These are phyloP conservation scores for Glarea lozoyensis DNA, from an alignment of 495 filamentous ascomycete species.

Conservation along the genomic window DNA sequence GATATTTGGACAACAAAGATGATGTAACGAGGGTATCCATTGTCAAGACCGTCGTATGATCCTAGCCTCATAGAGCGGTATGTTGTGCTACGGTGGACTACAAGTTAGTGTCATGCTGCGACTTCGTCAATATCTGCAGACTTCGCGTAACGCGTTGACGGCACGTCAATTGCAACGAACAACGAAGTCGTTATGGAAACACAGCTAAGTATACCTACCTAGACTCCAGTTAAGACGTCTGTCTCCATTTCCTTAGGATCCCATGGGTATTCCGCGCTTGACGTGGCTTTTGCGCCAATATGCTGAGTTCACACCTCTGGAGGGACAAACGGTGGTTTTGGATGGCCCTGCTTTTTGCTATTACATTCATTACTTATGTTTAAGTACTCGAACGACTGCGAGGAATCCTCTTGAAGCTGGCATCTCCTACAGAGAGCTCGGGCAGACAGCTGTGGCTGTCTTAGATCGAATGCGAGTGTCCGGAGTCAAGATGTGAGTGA, in stretches of 20 bases:
- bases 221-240: background rate
- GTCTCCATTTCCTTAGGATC: background rate
- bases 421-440: slow-evolving; percentile 54
- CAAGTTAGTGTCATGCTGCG: too few species aligned
- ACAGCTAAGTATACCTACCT: too few species aligned
- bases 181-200: too few species aligned
- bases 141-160: too few species aligned
- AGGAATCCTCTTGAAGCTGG: slow-evolving; percentile 39
- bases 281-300: slow-evolving; percentile 49
- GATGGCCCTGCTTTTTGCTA: slow-evolving; percentile 73
- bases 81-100: too few species aligned
- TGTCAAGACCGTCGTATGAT: too few species aligned
- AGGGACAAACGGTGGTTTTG: slow-evolving; percentile 43
- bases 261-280: slow-evolving; percentile 67
- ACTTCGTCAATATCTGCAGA: too few species aligned
- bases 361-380: slow-evolving; percentile 50
- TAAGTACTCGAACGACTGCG: slow-evolving; percentile 26
- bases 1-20: slow-evolving; percentile 4
- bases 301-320: slow-evolving; percentile 38
- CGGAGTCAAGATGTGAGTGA: slow-evolving; percentile 49
- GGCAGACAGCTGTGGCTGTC: slow-evolving; percentile 49
- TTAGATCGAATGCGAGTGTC: slow-evolving; percentile 41
- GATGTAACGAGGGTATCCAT: too few species aligned
- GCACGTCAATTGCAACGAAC: too few species aligned
- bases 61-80: too few species aligned